Evolutionary conservation across 2,329 filamentous ascomycete genomes (phyloP).

Genomic region (Exophiala calicioides): DNA sequence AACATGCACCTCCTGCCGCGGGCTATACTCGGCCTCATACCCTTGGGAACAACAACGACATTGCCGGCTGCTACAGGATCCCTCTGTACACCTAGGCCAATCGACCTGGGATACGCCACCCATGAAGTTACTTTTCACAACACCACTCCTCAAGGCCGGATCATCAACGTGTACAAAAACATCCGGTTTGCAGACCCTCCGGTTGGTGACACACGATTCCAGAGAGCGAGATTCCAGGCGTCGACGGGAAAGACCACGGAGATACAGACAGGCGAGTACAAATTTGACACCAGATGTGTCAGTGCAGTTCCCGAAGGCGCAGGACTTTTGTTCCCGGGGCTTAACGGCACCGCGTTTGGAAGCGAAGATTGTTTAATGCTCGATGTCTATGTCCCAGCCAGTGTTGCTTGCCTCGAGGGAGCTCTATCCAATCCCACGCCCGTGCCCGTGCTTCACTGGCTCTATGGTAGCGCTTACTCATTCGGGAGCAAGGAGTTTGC

Average conservation of each 20-base stretch:
- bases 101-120: slow-evolving; percentile 24
- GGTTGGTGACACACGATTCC: slow-evolving; percentile 12
- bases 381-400: slow-evolving; percentile 16
- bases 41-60: no score
- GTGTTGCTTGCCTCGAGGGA: slow-evolving; percentile 3
- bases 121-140: slow-evolving; percentile 16
- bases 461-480: slow-evolving; percentile 14
- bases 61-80: no score
- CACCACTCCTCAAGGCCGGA: slow-evolving; percentile 5
- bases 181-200: slow-evolving; percentile 27
- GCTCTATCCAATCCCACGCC: no score
- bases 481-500: slow-evolving; percentile 9
- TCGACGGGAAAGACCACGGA: background rate
- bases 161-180: slow-evolving; percentile 19
- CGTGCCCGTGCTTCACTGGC: slow-evolving; percentile 20
- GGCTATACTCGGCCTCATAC: no score
- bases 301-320: slow-evolving; percentile 7
- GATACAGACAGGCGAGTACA: background rate
- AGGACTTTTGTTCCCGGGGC: slow-evolving; percentile 6
- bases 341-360: slow-evolving; percentile 15
- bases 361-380: slow-evolving; percentile 21
- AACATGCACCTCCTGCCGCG: no score
- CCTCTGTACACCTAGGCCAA: no score
- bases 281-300: slow-evolving; percentile 5
- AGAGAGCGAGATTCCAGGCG: slow-evolving; percentile 13